Base-by-base conservation (phyloP, 164 flowering plant genomes). In the Macadamia tetraphylla region DNA sequence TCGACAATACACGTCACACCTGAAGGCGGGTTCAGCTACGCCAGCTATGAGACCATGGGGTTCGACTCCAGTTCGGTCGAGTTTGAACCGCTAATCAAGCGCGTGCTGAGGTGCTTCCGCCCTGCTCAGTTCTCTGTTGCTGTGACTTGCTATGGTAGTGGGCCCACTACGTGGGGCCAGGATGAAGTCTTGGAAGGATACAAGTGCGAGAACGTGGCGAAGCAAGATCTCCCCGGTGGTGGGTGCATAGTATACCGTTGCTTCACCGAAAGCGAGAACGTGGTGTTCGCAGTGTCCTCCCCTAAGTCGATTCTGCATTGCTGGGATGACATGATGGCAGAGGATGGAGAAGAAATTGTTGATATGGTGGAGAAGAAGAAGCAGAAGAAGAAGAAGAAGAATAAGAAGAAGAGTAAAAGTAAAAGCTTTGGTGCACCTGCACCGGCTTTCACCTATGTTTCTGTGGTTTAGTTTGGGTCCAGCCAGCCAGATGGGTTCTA, bases 1-100 rank as follows among this genome's bases (percentile, higher is more conserved):
- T 89, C 97, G 0, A 90, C 91, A 1, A 81, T 88, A 43, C 96
- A 90, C 66, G 90, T 90, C 29, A 90, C 96, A 17, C 97, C 97
- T 1, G 97, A 91, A 69, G 92, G 86, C 15, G 94, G 91, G 0
- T 91, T 87, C 81, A 88, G 94, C 77, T 91, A 91, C 32, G 94
- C 94, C 0, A 91, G 97, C 75, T 91, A 78, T 56, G 97, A 91
- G 70, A 84, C 90, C 6, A 67, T 74, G 70, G 92, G 90, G 23
- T 77, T 81, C 56, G 84, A 84, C 66, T 68, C 75, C 0, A 52
- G 55, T 7, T 6, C 46, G 1, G 74, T 82, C 5, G 69, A 64
- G 9, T 65, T 86, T 55, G 70, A 48, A 13, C 55, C 63, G 3
- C 71, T 88, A 60, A 48, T 87, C 11, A 49, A 76, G 71, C 76